phyloP scores from a whole-genome alignment of 371 early-diverging fungal genomes.

The Circinella minor region DNA sequence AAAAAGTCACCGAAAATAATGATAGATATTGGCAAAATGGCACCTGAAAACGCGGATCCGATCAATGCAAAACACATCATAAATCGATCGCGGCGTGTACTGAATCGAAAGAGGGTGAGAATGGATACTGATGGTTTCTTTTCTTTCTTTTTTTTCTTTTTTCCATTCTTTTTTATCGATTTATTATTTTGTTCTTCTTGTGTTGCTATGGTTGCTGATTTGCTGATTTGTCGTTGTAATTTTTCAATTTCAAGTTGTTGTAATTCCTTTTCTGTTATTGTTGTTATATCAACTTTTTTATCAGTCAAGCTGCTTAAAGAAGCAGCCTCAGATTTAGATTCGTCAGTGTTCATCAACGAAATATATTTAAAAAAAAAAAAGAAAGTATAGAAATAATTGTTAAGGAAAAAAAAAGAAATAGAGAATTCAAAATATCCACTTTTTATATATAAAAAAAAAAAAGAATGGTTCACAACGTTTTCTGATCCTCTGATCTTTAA shows the following conservation, averaged over 20 bases:
- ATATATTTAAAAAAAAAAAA: neutral
- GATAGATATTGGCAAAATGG: slow-evolving; percentile 44
- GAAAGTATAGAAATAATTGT: neutral
- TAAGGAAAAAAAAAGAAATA: neutral
- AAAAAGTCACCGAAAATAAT: slow-evolving; percentile 53
- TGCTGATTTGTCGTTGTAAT: neutral
- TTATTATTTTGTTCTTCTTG: neutral
- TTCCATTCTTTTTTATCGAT: neutral
- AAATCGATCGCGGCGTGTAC: slow-evolving; percentile 24
- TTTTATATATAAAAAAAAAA: neutral
- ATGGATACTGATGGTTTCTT: slow-evolving; percentile 36
- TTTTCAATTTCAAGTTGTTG: neutral
- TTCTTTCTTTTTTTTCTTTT: slow-evolving; percentile 41
- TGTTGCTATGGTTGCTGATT: neutral
- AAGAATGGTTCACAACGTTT: neutral
- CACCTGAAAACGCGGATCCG: slow-evolving; percentile 37
- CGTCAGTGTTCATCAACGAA: neutral
- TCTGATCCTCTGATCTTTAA: neutral
- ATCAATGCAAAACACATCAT: slow-evolving; percentile 32
- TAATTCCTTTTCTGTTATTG: neutral
- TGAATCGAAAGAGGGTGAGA: slow-evolving; percentile 39
- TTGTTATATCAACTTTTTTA: neutral
- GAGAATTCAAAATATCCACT: neutral
- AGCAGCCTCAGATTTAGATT: neutral
- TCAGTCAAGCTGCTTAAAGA: neutral